Conservation (phyloP, 2,329 filamentous ascomycete species). For the Cordyceps cateniannulata region DNA sequence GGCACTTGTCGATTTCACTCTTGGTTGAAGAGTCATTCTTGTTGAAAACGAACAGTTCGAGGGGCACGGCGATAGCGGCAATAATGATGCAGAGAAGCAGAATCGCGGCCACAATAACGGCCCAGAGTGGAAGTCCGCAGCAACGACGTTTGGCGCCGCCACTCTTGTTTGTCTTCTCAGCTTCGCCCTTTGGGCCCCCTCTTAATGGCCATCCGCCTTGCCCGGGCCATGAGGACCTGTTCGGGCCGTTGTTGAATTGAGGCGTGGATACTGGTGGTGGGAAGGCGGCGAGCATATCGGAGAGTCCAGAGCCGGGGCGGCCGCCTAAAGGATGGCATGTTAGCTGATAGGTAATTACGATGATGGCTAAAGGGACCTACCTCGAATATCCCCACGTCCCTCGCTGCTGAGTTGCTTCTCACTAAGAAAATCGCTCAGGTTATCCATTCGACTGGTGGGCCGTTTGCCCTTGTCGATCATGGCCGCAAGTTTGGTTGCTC, state of each 20-base stretch:
- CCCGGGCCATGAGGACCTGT: slow-evolving; percentile 40
- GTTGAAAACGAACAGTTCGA: slow-evolving; percentile 57
- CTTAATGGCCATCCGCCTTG: slow-evolving; percentile 15
- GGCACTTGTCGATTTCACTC: slow-evolving; percentile 46
- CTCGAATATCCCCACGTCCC: slow-evolving; percentile 32
- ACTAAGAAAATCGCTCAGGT: slow-evolving; percentile 44
- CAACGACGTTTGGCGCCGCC: slow-evolving; percentile 51
- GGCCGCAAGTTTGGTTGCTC: slow-evolving; percentile 78
- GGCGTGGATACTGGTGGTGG: slow-evolving; percentile 52
- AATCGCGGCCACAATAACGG: slow-evolving; percentile 60
- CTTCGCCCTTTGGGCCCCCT: neutral
- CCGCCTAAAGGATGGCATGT: slow-evolving; percentile 29
- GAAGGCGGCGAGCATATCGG: slow-evolving; percentile 61
- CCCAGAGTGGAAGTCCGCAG: slow-evolving; percentile 79
- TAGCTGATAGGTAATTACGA: slow-evolving; percentile 13
- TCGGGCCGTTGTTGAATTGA: slow-evolving; percentile 31
- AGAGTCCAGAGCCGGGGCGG: slow-evolving; percentile 47
- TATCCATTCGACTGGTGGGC: slow-evolving; percentile 53
- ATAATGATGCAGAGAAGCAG: slow-evolving; percentile 66
- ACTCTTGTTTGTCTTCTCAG: slow-evolving; percentile 20
- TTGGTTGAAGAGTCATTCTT: slow-evolving; percentile 33
- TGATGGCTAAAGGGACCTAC: slow-evolving; percentile 24
- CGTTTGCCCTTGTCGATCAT: slow-evolving; percentile 78
- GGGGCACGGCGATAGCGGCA: slow-evolving; percentile 75
- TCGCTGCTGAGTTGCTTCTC: slow-evolving; percentile 32